Evolutionary conservation across 83 land plant genomes (phyloP), one percentile per base, ranked within the genome.

Genomic region (Picea abies): DNA sequence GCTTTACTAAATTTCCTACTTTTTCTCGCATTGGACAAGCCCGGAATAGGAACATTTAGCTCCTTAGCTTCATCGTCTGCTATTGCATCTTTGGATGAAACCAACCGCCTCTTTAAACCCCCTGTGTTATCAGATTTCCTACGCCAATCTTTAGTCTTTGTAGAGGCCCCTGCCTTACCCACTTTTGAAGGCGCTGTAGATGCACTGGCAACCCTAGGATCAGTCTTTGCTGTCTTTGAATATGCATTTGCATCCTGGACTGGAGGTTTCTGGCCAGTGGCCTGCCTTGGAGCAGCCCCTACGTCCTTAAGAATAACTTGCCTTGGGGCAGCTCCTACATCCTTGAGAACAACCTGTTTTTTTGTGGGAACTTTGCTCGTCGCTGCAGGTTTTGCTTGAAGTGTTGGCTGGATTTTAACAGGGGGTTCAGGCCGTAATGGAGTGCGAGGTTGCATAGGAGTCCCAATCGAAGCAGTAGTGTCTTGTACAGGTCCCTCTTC

Each of bases 1-100:
- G 97, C 97, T 76, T 94, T 98, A 32, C 81, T 90, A 92, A 92
- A 93, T 77, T 96, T 96, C 82, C 98, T 91, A 65, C 97, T 94
- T 80, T 91, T 92, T 83, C 97, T 89, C 23, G 87, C 83, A 2
- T 47, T 63, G 12, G 81, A 70, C 19, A 87, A 79, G 35, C 95
- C 93, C 49, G 92, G 90, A 26, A 92, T 85, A 29, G 87, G 79
- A 0, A 91, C 84, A 87, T 85, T 82, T 23, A 92, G 79, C 69
- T 89, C 96, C 15, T 90, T 86, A 32, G 82, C 79, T 8, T 88
- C 92, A 3, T 87, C 94, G 17, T 85, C 94, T 65, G 70, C 79
- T 37, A 88, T 80, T 0, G 84, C 84, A 64, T 78, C 86, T 23
- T 86, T 84, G 23, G 81, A 62, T 62, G 78, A 72, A 52, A 83